Evolutionary conservation across 2,329 filamentous ascomycete species (phyloP).

Genomic region (Neocucurbitaria cava): DNA sequence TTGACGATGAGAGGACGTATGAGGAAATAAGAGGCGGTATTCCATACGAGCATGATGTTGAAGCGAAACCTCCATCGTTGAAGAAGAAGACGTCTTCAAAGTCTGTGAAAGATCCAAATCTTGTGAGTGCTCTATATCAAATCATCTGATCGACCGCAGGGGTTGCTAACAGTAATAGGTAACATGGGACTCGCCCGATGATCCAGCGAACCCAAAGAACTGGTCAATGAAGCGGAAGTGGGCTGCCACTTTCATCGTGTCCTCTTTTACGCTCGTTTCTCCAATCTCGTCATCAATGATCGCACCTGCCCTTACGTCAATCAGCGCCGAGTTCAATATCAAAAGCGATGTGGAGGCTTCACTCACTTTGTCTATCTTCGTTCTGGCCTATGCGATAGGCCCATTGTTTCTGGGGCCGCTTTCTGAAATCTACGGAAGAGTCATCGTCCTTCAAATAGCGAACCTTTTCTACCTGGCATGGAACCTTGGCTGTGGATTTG

Average conservation of each 20-base stretch:
- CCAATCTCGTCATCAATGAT: constrained; percentile 52
- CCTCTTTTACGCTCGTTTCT: constrained; percentile 50
- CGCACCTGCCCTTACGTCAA: constrained; percentile 41
- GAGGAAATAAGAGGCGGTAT: constrained; percentile 39
- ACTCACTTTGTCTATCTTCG: constrained; percentile 49
- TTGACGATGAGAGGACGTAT: constrained; percentile 21
- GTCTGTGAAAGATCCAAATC: constrained; percentile 42
- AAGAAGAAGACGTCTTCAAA: constrained; percentile 35
- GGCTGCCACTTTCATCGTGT: constrained; percentile 54
- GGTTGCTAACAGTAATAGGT: constrained; percentile 36
- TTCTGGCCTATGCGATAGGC: constrained; percentile 50
- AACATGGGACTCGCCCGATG: constrained; percentile 55
- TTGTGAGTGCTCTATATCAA: constrained; percentile 24
- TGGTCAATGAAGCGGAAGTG: constrained; percentile 50
- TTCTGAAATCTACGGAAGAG: constrained; percentile 49
- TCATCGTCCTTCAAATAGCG: constrained; percentile 44
- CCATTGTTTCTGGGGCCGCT: constrained; percentile 48
- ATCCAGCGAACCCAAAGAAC: constrained; percentile 52
- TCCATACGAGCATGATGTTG: constrained; percentile 40
- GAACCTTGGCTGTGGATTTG: constrained; percentile 51
- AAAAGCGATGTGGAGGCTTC: constrained; percentile 38
- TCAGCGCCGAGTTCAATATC: constrained; percentile 45
- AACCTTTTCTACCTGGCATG: constrained; percentile 50
- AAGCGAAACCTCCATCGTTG: constrained; percentile 25
- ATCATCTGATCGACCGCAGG: background rate